phyloP scores from a whole-genome alignment of 805 yeast species.

The Wickerhamomyces canadensis region DNA sequence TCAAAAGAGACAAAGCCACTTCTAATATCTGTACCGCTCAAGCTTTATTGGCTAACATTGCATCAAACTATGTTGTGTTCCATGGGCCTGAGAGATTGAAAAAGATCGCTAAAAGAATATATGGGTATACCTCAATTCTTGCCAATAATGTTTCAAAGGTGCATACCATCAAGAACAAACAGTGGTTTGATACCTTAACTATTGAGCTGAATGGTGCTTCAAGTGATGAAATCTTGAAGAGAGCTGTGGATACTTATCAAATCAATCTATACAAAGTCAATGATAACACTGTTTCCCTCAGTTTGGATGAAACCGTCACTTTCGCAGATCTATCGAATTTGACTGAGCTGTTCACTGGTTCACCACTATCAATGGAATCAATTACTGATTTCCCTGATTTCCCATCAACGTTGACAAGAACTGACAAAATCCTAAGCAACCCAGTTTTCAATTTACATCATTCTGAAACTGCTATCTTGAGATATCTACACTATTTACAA shows the following conservation, averaged over 20 bases:
- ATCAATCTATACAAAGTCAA: conserved; percentile 74
- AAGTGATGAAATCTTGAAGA: conserved; percentile 50
- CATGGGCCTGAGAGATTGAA: conserved; percentile 89
- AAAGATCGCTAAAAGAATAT: conserved; percentile 70
- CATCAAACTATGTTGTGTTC: conserved; percentile 93
- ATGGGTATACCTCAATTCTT: conserved; percentile 66
- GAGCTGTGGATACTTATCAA: conserved; percentile 55
- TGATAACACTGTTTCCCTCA: conserved; percentile 58
- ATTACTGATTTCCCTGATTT: conserved; percentile 40
- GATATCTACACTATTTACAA: conserved; percentile 84
- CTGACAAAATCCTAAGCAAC: conserved; percentile 57
- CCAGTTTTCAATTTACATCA: conserved; percentile 83
- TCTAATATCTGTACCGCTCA: conserved; percentile 98
- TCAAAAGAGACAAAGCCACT: conserved; percentile 95
- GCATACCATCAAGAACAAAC: conserved; percentile 49
- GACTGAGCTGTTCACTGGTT: conserved; percentile 53
- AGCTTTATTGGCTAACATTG: conserved; percentile 90
- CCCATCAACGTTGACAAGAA: conserved; percentile 45
- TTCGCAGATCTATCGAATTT: conserved; percentile 54
- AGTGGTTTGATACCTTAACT: conserved; percentile 86
- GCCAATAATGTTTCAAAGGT: conserved; percentile 48
- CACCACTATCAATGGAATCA: conserved; percentile 17
- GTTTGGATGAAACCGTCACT: conserved; percentile 86
- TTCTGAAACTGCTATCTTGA: conserved; percentile 90
- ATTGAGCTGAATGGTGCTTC: conserved; percentile 45